phyloP scores from a whole-genome alignment of 2,329 filamentous ascomycete genomes.

The Colletotrichum karsti region DNA sequence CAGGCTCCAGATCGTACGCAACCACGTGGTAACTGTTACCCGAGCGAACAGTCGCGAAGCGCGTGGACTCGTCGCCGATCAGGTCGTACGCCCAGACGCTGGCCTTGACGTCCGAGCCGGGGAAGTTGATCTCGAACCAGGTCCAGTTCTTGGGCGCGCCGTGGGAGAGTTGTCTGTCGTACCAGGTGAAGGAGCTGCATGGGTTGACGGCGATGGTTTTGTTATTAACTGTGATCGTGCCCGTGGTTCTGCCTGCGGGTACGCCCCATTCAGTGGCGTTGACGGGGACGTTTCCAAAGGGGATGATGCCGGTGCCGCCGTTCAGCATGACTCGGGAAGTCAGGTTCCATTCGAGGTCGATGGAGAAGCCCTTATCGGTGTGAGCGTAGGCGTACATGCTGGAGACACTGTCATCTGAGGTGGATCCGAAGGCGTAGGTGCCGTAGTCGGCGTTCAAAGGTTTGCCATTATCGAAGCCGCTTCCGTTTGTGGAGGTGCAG shows the following conservation, averaged over 20 bases:
- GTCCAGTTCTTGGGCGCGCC: not conserved
- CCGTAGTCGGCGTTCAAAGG: not conserved
- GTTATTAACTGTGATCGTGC: not conserved
- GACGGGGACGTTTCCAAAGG: not conserved
- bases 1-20: not conserved
- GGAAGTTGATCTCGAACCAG: slow-evolving; percentile 7
- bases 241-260: not conserved
- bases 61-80: not conserved
- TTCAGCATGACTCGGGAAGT: not conserved
- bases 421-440: not conserved
- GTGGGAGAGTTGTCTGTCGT: not conserved
- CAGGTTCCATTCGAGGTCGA: not conserved
- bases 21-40: not conserved
- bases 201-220: not conserved
- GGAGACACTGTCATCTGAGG: not conserved
- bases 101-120: not conserved
- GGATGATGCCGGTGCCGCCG: not conserved
- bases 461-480: not conserved
- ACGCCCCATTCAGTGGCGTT: not conserved
- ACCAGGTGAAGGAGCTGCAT: not conserved
- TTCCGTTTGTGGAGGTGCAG: not conserved
- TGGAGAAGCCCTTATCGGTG: not conserved
- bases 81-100: not conserved
- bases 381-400: not conserved
- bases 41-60: not conserved